Percentiles rank a stretch among this genome's conserved stretches.
phyloP scores from a whole-genome alignment of 495 filamentous ascomycete genomes.

The Xylaria cubensis region DNA sequence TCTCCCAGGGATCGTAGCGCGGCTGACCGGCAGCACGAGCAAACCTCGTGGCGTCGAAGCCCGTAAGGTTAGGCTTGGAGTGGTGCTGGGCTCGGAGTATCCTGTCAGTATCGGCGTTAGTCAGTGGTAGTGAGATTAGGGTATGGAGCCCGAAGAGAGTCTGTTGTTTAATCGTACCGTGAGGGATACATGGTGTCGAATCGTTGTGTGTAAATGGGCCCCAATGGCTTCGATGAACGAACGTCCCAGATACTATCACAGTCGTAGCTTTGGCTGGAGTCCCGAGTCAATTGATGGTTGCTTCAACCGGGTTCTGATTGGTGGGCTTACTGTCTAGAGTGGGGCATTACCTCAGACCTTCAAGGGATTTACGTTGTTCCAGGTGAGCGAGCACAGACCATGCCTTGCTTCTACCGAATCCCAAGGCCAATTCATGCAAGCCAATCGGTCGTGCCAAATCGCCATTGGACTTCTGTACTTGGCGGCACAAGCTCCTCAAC shows the following conservation, averaged over 20 bases:
- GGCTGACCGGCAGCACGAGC: conserved; percentile 68
- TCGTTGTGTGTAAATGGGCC: conserved; percentile 13
- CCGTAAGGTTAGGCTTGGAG: conserved; percentile 73
- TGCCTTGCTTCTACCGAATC: neutral
- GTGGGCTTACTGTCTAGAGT: neutral
- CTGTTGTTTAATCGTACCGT: conserved; percentile 38
- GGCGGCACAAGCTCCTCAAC: conserved; percentile 20
- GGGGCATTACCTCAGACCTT: neutral
- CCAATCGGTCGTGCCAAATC: conserved; percentile 17
- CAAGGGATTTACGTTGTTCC: conserved; percentile 24
- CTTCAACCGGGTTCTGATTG: conserved; percentile 16
- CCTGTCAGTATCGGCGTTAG: conserved; percentile 33
- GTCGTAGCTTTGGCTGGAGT: neutral
- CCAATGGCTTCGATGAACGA: neutral
- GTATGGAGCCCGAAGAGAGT: no score
- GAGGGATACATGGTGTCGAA: conserved; percentile 50
- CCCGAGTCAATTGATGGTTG: neutral
- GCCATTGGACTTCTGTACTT: conserved; percentile 25
- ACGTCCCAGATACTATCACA: conserved; percentile 6
- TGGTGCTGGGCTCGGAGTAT: conserved; percentile 46
- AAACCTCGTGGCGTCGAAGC: conserved; percentile 80
- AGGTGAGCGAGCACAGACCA: conserved; percentile 5
- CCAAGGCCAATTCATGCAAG: conserved; percentile 15
- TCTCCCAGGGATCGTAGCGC: conserved; percentile 87
- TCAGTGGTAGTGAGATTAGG: neutral